A percentile compares a stretch with the other conserved stretches of the same genome.
Evolutionary conservation across 2,329 filamentous ascomycete genomes (phyloP).

Genomic region (Magnaporthiopsis incrustans): DNA sequence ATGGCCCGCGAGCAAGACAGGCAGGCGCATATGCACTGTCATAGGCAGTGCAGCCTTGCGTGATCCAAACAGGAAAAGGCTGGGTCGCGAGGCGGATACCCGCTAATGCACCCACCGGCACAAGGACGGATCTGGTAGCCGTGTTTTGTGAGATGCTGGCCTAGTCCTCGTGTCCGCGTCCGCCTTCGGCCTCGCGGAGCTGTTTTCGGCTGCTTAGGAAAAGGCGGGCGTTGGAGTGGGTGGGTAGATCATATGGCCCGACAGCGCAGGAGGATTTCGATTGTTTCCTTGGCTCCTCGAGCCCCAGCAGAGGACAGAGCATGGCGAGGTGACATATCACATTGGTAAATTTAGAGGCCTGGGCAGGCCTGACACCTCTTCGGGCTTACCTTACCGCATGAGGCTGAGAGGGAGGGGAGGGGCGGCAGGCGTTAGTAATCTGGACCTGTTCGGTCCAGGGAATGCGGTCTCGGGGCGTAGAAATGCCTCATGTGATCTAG

Average conservation of each 20-base stretch:
- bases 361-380: neutral
- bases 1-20: neutral
- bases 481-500: neutral
- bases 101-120: neutral
- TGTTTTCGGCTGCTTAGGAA: neutral
- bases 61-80: neutral
- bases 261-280: neutral
- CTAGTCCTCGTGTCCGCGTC: too few species aligned
- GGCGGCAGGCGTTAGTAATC: neutral
- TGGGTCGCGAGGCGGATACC: too few species aligned
- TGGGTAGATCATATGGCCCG: neutral
- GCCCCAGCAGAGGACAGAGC: neutral
- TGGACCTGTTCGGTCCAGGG: neutral
- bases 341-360: neutral
- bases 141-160: too few species aligned
- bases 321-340: neutral
- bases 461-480: neutral
- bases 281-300: neutral
- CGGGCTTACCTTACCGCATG: neutral
- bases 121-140: neutral
- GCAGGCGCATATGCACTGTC: neutral
- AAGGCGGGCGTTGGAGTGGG: neutral
- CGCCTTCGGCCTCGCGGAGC: too few species aligned
- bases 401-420: neutral
- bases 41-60: neutral